Base-by-base conservation (phyloP, 2,329 filamentous ascomycete genomes). In the Apiospora kogelbergensis region DNA sequence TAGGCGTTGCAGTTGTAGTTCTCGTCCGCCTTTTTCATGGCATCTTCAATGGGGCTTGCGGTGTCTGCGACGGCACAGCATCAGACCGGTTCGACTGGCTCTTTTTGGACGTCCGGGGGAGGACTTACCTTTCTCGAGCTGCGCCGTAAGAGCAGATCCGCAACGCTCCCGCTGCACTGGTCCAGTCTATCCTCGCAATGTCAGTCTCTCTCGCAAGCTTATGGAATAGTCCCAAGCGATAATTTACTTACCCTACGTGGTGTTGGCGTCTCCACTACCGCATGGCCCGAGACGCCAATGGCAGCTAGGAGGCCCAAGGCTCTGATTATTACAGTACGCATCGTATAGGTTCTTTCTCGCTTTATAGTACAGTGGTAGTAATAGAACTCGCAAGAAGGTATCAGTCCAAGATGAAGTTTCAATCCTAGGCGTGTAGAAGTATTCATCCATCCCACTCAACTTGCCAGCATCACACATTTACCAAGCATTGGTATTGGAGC, bases 31-130 rank as follows among this genome's bases (percentile, higher is more conserved):
- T 71, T 65, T 4, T 70, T 68, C n/a, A 77, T 66, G 22, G 75
- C 74, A 60, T 77, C 74, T 63, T 77, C 76, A 46, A 77, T 77
- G 1, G 76, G 76, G 7, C 76, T 74, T 11, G 76, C 70, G 26
- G 67, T 67, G 41, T 76, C 75, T 76, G 33, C 42, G 40, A 37
- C 33, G 20, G 42, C 20, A 30, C 46, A 45, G 48, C 11, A 11
- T 40, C 9, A 42, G 63, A 9, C 6, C 2, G 22, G 15, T 3
- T 22, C 46, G 15, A 11, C 42, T 30, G n/a, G 10, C 63, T 2
- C 7, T 20, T 22, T 30, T 42, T 6, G 6, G 33, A 9, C 7
- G 10, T 1, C 17, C 22, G 13, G 24, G 24, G 24, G 26, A 20
- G 15, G 17, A 15, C 30, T 60, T 69, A 74, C 74, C 74, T 67